Evolutionary conservation across 2,329 filamentous ascomycete species (phyloP).

Genomic region (Bimuria novae-zelandiae): DNA sequence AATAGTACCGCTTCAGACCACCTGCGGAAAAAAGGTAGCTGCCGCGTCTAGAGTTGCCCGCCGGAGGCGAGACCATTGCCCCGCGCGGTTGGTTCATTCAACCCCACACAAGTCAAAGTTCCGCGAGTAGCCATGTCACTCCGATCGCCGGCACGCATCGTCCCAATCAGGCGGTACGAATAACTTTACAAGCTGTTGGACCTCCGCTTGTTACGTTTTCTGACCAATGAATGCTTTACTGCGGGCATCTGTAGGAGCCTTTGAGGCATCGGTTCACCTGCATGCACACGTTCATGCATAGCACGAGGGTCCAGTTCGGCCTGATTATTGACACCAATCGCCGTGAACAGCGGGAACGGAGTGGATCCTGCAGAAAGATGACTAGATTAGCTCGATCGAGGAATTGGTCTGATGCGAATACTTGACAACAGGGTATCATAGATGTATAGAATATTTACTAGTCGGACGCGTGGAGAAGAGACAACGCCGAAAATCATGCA

Average conservation of each 20-base stretch:
- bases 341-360: neutral
- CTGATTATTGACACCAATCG: slow-evolving; percentile 1
- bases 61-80: slow-evolving; percentile 2
- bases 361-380: neutral
- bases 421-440: slow-evolving; percentile 20
- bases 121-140: slow-evolving; percentile 6
- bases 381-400: neutral
- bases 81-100: neutral
- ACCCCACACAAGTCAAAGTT: slow-evolving; percentile 5
- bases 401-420: slow-evolving; percentile 2
- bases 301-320: neutral
- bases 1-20: neutral
- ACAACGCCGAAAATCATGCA: slow-evolving; percentile 22
- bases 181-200: neutral
- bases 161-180: neutral
- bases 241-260: too few relatives aligned
- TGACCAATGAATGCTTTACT: neutral
- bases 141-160: slow-evolving; percentile 2
- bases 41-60: neutral
- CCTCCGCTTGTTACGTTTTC: neutral
- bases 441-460: slow-evolving; percentile 8
- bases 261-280: too few relatives aligned
- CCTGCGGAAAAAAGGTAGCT: slow-evolving; percentile 9
- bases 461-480: slow-evolving; percentile 1
- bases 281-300: neutral